phyloP scores from a whole-genome alignment of 768 basidiomycete genomes.

The Floccularia luteovirens region DNA sequence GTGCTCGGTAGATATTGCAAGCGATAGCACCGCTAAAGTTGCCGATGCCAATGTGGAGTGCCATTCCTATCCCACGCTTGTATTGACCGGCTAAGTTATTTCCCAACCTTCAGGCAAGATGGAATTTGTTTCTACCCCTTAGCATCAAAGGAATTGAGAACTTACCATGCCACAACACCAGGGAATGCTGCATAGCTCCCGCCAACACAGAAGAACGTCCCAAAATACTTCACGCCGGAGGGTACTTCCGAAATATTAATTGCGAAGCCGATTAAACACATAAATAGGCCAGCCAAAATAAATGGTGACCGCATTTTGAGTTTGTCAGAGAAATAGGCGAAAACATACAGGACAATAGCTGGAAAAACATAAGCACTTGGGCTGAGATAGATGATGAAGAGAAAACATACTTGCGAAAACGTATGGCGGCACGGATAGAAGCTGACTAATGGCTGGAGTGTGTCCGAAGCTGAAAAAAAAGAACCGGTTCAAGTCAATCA shows the following conservation, averaged over 20 bases:
- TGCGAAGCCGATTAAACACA: slow-evolving; percentile 49
- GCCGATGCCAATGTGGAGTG: slow-evolving; percentile 60
- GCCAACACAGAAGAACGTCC: slow-evolving; percentile 59
- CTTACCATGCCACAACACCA: slow-evolving; percentile 54
- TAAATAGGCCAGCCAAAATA: slow-evolving; percentile 40
- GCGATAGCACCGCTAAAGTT: slow-evolving; percentile 62
- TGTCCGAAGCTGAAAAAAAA: slow-evolving; percentile 44
- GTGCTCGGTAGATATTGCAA: slow-evolving; percentile 50
- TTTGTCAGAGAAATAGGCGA: slow-evolving; percentile 54
- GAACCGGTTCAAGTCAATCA: neutral
- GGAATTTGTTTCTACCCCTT: neutral
- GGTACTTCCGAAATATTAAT: slow-evolving; percentile 54
- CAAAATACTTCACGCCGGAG: slow-evolving; percentile 60
- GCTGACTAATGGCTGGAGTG: slow-evolving; percentile 45
- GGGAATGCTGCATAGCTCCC: slow-evolving; percentile 60
- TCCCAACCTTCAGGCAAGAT: slow-evolving; percentile 38
- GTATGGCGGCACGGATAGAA: slow-evolving; percentile 66
- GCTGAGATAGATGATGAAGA: too few species aligned
- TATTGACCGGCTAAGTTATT: slow-evolving; percentile 65
- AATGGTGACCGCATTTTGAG: slow-evolving; percentile 48
- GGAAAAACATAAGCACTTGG: neutral
- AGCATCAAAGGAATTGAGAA: neutral
- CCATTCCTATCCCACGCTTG: slow-evolving; percentile 65
- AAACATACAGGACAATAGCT: slow-evolving; percentile 47
- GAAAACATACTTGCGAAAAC: slow-evolving; percentile 40